Base-by-base conservation (phyloP, 495 filamentous ascomycete genomes). In the Neurospora cerealis region DNA sequence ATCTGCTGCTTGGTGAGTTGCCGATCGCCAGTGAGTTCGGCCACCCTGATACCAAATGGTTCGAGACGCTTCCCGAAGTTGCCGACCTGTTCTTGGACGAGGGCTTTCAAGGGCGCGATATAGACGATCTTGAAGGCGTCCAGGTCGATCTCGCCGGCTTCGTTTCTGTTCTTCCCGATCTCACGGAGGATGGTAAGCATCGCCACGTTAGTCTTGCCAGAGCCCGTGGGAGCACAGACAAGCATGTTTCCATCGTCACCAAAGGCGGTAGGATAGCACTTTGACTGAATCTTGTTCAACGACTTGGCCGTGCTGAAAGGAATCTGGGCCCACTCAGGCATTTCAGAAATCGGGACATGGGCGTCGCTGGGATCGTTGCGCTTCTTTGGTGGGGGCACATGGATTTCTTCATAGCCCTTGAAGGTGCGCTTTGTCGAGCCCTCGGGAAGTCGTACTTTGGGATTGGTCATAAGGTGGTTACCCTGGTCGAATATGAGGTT, bases 1-100 rank as follows among this genome's bases (percentile, higher is more conserved):
- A 99, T 98, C 83, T 98, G 96, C 79, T 97, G 94, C 81, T 99
- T 99, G 42, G 96, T 98, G 81, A 99, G 93, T 79, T 98, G 96
- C 32, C 96, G 92, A 83, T 99, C 96, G 81, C 96, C 96, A 74
- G 96, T 98, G 73, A 99, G 85, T 80, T 99, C 96, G 8, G 95
- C 89, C 5, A 98, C 96, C 77, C 88, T 91, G 81, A 99, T 93
- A 39, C 96, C 96, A 74, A 95, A 98, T 4, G 93, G 91, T 78
- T 93, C 93, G 17, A 99, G 86, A 24, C 96, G 89, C 75, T 92
- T 93, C 70, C 96, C 96, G 77, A 99, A 97, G 77, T 98, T 98
- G 11, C 94, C 96, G 73, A 98, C 95, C 80, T 98, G 95, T 78
- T 99, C 96, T 79, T 97, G 94, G 1, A 98, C 96, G 40, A 99